phyloP scores from a whole-genome alignment of 2,329 filamentous ascomycete genomes.

The Aureobasidium leucospermi region DNA sequence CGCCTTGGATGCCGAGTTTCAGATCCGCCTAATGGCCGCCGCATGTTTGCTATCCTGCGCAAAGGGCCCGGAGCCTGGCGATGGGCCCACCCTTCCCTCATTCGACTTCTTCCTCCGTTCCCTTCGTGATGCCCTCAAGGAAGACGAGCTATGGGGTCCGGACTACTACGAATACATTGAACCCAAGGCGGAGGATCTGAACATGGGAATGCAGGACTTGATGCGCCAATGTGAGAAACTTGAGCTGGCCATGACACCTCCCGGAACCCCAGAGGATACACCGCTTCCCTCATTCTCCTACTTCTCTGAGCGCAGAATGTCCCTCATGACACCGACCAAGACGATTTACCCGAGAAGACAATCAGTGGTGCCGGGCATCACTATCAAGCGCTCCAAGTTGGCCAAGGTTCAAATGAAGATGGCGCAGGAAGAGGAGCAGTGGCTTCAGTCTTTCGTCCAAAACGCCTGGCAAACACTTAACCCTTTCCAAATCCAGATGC shows the following conservation, averaged over 20 bases:
- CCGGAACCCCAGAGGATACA: slow-evolving; percentile 14
- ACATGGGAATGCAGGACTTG: slow-evolving; percentile 38
- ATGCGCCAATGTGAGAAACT: slow-evolving; percentile 38
- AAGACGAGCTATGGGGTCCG: slow-evolving; percentile 39
- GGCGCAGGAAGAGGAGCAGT: slow-evolving; percentile 35
- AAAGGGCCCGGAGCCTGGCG: slow-evolving; percentile 28
- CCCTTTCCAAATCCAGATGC: slow-evolving; percentile 4
- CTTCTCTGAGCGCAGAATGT: slow-evolving; percentile 15
- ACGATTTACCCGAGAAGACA: slow-evolving; percentile 11
- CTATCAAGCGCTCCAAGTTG: slow-evolving; percentile 35
- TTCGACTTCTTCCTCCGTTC: slow-evolving; percentile 37
- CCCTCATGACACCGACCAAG: slow-evolving; percentile 12
- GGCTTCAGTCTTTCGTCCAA: slow-evolving; percentile 35
- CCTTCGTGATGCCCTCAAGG: slow-evolving; percentile 32
- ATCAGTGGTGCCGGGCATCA: slow-evolving; percentile 22
- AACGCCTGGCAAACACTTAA: slow-evolving; percentile 35
- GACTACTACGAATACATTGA: slow-evolving; percentile 38
- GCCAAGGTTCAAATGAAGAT: slow-evolving; percentile 39
- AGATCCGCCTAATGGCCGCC: slow-evolving; percentile 40
- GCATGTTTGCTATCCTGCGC: slow-evolving; percentile 40
- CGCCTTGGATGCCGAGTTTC: slow-evolving; percentile 40
- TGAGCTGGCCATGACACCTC: slow-evolving; percentile 23
- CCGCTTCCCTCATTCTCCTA: slow-evolving; percentile 18
- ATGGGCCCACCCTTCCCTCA: slow-evolving; percentile 27
- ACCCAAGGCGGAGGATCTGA: slow-evolving; percentile 35